Evolutionary conservation across 192 early-diverging fungal species (phyloP).

Genomic region (Mortierella alpina): DNA sequence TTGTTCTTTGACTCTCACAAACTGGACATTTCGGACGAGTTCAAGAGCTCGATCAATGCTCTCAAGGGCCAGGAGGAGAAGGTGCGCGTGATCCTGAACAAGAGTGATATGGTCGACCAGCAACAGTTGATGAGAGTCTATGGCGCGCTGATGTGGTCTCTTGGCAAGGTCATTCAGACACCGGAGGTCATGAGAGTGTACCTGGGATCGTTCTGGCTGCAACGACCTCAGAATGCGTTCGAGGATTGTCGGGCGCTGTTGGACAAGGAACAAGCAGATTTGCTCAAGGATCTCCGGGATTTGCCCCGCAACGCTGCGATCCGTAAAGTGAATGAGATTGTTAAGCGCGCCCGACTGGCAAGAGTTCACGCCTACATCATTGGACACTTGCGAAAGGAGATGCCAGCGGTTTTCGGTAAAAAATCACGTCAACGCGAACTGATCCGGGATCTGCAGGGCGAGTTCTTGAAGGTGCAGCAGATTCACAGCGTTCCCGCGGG

Average conservation of each 20-base stretch:
- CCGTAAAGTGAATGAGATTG: slow-evolving; percentile 91
- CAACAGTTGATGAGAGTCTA: slow-evolving; percentile 92
- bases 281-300: slow-evolving; percentile 80
- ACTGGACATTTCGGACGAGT: slow-evolving; percentile 91
- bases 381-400: slow-evolving; percentile 81
- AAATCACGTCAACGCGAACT: slow-evolving; percentile 79
- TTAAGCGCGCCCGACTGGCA: slow-evolving; percentile 84
- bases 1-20: slow-evolving; percentile 91
- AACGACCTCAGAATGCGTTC: slow-evolving; percentile 71
- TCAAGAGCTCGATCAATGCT: slow-evolving; percentile 81
- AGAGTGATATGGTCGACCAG: slow-evolving; percentile 86
- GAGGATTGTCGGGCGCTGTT: slow-evolving; percentile 79
- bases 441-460: slow-evolving; percentile 72
- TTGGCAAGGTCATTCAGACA: slow-evolving; percentile 88
- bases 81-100: slow-evolving; percentile 87
- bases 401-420: slow-evolving; percentile 88
- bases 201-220: slow-evolving; percentile 84
- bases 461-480: slow-evolving; percentile 83
- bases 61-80: slow-evolving; percentile 90
- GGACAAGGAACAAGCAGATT: slow-evolving; percentile 79
- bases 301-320: slow-evolving; percentile 85
- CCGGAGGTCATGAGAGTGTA: slow-evolving; percentile 94
- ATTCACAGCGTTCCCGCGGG: slow-evolving; percentile 80
- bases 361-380: slow-evolving; percentile 89
- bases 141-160: slow-evolving; percentile 94